Evolutionary conservation across 257 asterid species (phyloP).

Genomic region (Przewalskia tangutica): DNA sequence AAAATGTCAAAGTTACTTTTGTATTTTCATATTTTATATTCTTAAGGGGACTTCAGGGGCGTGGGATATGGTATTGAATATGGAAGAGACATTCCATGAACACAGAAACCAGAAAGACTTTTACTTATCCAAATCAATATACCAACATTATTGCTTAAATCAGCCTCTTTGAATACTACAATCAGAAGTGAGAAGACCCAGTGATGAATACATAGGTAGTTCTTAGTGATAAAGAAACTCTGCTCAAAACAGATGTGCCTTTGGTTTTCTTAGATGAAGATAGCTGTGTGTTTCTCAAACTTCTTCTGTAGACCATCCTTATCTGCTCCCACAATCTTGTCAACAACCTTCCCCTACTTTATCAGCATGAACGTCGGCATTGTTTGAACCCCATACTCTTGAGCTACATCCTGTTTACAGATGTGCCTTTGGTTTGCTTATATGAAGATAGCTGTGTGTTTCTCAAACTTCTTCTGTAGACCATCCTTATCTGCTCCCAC

Average conservation of each 20-base stretch:
- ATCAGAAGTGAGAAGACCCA: neutral
- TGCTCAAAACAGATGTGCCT: no score
- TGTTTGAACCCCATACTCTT: conserved; percentile 14
- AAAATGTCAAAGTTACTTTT: neutral
- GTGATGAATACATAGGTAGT: neutral
- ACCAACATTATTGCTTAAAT: neutral
- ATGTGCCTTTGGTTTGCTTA: no score
- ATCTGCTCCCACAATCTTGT: conserved; percentile 4
- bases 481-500: conserved; percentile 6
- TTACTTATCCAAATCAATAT: neutral
- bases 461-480: neutral
- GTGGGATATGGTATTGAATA: neutral
- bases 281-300: neutral
- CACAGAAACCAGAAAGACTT: neutral
- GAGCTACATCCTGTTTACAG: conserved; percentile 18
- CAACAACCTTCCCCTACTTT: conserved; percentile 19
- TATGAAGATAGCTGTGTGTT: neutral
- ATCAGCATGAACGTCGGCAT: conserved; percentile 29
- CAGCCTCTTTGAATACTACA: neutral
- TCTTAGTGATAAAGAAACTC: neutral
- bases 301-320: conserved; percentile 6
- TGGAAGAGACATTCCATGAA: neutral
- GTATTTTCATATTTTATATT: neutral
- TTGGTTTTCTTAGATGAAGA: neutral
- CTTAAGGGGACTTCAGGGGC: neutral